Base-by-base conservation (phyloP, 306 rosid genomes). In the Cicer cuneatum region DNA sequence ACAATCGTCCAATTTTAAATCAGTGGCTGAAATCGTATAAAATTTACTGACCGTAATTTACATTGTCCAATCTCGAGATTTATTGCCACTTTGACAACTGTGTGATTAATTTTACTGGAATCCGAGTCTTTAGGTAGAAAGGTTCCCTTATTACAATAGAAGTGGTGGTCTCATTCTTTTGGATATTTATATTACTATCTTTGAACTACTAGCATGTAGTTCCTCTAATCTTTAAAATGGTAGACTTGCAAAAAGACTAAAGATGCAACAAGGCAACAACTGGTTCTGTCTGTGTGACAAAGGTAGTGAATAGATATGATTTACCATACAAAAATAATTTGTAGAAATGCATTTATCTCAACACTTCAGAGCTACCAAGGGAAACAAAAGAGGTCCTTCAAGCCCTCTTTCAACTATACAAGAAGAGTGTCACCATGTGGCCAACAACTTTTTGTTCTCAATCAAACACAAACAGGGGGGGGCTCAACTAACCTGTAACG, bases 391-490 rank as follows among this genome's bases (percentile, higher is more conserved):
- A 51, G 64, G 41, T 51, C 53, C 65, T 75, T 38, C 79, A 8
- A 63, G 40, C 61, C n/a, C 29, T 63, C 52, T 19, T 71, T 46
- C 21, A 69, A 45, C 39, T 11, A 51, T 8, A 40, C 54, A 64
- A 56, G 40, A 16, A 16, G 64, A 58, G 35, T 47, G 72, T 64
- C 53, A 9, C 54, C 66, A 24, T 18, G 8, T 18, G 33, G 5
- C 33, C 33, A 29, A 29, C 33, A 5, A 29, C 67, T 42, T 48
- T 74, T 57, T 18, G 60, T 18, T 53, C 60, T 63, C 35, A 18
- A 74, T 51, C 65, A 51, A 74, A 74, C 71, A 24, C 54, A 65
- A 37, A n/a, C 35, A 19, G 13, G 54, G 41, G 56, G 52, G 41
- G 56, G 52, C 12, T 42, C 48, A 5, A 54, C 49, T 66, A 10